A percentile compares a stretch with the other conserved stretches of the same genome.
Conservation (phyloP, 208 protist genomes). For the Herpetomonas tarakana region DNA sequence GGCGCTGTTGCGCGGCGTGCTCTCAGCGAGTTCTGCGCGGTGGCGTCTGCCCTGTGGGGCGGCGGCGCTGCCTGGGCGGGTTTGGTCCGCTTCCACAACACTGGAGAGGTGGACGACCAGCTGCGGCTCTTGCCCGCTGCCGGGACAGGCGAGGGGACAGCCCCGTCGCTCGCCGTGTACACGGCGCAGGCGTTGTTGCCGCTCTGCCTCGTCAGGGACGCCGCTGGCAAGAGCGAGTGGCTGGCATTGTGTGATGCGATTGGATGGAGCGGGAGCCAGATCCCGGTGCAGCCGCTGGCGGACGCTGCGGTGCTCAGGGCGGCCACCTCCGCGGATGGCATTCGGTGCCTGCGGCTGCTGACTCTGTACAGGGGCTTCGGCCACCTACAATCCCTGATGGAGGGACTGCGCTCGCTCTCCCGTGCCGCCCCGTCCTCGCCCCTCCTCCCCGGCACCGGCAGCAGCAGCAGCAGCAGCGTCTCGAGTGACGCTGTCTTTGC, state of each 20-base stretch:
- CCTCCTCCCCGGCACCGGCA: slow-evolving; percentile 4
- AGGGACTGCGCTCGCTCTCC: slow-evolving; percentile 14
- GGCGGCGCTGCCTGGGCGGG: background rate
- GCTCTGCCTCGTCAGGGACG: slow-evolving; percentile 23
- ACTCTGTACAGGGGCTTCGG: slow-evolving; percentile 55
- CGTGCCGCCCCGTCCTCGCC: no score
- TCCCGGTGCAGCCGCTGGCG: slow-evolving; percentile 45
- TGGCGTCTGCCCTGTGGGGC: background rate
- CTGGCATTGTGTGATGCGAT: slow-evolving; percentile 36
- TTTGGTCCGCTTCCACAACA: background rate
- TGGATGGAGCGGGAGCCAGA: slow-evolving; percentile 52
- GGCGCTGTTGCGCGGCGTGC: background rate
- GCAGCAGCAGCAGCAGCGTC: background rate
- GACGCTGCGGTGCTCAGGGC: slow-evolving; percentile 20
- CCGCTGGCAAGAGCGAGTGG: slow-evolving; percentile 23
- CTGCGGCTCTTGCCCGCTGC: slow-evolving; percentile 29
- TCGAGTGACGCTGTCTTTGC: slow-evolving; percentile 48
- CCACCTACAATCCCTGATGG: slow-evolving; percentile 43
- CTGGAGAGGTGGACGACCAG: background rate
- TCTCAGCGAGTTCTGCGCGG: background rate
- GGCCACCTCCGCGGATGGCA: slow-evolving; percentile 33
- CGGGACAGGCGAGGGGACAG: background rate
- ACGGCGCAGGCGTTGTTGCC: slow-evolving; percentile 42
- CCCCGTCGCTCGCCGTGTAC: slow-evolving; percentile 15
- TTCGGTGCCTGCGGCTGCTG: slow-evolving; percentile 51